Base-by-base conservation (phyloP, 225 moss, liverwort and hornwort species). In the Bryum argenteum region DNA sequence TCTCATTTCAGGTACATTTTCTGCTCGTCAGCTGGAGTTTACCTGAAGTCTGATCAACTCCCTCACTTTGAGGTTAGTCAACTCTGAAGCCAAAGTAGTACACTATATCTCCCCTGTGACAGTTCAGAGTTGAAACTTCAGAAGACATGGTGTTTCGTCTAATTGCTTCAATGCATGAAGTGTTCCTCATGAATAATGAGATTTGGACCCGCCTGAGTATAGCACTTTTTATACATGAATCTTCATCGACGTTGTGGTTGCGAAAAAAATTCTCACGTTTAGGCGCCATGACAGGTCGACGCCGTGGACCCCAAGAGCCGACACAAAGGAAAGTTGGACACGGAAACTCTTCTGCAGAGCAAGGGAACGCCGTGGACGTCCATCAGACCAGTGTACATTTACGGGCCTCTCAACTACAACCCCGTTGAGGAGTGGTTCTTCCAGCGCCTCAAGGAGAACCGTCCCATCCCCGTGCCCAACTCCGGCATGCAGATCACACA, bases 381-480 rank as follows among this genome's bases (percentile, higher is more conserved):
- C 33, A 80, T 98, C 39, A 77, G 98, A 68, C 98, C 98, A 12
- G 98, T 98, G 19, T 98, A 98, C 72, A 98, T 98, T 23, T 98
- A 98, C 21, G 98, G 98, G 10, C 94, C 98, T 43, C 85, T 98
- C 57, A 98, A 98, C 70, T 98, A 98, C 64, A 98, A 98, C 69
- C 98, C 98, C 24, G 98, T 98, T 13, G 98, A 98, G 83, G 98
- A 98, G 77, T 98, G 98, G 98, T 98, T 98, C 68, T 98, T 94
- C 75, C 98, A 98, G 55, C 90, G 98, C 22, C 94, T 98, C 65
- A 88, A 92, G 67, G 94, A 85, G 45, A 92, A 91, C 39, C 89
- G 98, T 15, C 91, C 98, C 47, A 91, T 98, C 64, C 97, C 97
- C 10, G 69, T 98, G 10, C 98, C 98, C 61, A 89, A 20, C 80